Conservation (phyloP, 352 stramenopile species). For the Globisporangium sylvaticum region DNA sequence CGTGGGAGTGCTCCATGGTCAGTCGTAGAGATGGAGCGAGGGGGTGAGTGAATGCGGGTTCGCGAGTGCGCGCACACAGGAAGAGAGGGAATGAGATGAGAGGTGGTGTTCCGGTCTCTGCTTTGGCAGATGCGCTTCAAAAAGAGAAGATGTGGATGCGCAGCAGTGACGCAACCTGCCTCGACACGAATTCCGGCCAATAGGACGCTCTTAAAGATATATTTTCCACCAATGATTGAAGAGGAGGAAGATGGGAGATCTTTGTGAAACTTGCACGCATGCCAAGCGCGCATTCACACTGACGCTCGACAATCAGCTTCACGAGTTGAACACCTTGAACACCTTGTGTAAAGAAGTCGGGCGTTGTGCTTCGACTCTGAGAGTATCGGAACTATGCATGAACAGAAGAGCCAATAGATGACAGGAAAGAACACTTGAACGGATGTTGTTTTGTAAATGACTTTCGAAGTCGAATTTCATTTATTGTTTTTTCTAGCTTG, state of each 20-base stretch:
- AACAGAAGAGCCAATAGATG: too few relatives aligned
- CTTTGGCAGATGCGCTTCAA: not conserved
- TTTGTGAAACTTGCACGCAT: not conserved
- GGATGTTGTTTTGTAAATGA: slow-evolving; percentile 12
- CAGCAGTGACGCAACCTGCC: not conserved
- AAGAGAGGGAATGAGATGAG: too few relatives aligned
- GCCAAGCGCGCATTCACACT: too few relatives aligned
- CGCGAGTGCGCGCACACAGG: too few relatives aligned
- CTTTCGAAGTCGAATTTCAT: slow-evolving; percentile 11
- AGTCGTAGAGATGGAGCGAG: not conserved
- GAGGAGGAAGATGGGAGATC: not conserved
- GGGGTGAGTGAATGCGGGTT: not conserved
- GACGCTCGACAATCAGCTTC: not conserved
- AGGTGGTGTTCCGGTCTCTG: not conserved
- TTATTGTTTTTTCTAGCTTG: slow-evolving; percentile 11
- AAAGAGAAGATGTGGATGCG: not conserved
- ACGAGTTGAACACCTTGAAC: too few relatives aligned
- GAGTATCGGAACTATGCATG: too few relatives aligned
- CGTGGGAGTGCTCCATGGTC: slow-evolving; percentile 22
- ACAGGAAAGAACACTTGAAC: too few relatives aligned
- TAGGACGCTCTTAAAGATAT: not conserved
- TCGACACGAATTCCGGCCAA: slow-evolving; percentile 20
- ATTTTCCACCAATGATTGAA: not conserved
- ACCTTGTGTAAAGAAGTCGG: not conserved
- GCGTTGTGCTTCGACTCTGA: too few relatives aligned